phyloP scores from a whole-genome alignment of 31 red algal genomes.

The Odonthalia washingtoniensis region DNA sequence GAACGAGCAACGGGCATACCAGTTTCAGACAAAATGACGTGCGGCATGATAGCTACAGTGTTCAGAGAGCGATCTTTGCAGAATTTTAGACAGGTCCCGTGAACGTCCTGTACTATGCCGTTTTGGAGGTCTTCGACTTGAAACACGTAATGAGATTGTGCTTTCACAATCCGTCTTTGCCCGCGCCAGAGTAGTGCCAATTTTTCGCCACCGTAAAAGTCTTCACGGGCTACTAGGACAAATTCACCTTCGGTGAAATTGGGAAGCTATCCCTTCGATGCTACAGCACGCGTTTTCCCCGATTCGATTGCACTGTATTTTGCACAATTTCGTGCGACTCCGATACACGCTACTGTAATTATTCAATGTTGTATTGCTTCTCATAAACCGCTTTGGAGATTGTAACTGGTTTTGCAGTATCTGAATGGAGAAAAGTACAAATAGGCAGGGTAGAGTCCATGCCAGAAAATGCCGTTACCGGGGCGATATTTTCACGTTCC shows the following conservation, averaged over 20 bases:
- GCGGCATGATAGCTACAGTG: slow-evolving; percentile 13
- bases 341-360: background rate
- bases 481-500: slow-evolving; percentile 16
- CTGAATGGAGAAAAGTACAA: too few relatives aligned
- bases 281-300: background rate
- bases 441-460: background rate
- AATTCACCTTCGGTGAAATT: slow-evolving; percentile 35
- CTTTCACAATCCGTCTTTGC: slow-evolving; percentile 31
- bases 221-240: slow-evolving; percentile 35
- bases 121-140: slow-evolving; percentile 38
- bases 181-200: slow-evolving; percentile 15
- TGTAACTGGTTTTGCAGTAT: background rate
- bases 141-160: slow-evolving; percentile 15
- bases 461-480: slow-evolving; percentile 20
- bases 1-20: background rate
- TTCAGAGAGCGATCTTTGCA: background rate
- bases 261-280: background rate
- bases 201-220: slow-evolving; percentile 14
- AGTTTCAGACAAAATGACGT: slow-evolving; percentile 7
- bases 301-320: slow-evolving; percentile 8
- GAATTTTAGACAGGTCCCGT: slow-evolving; percentile 17
- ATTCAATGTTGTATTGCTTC: background rate
- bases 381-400: background rate
- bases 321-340: too few relatives aligned
- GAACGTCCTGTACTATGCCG: slow-evolving; percentile 22